Percentiles rank a stretch among this genome's conserved stretches.
phyloP scores from a whole-genome alignment of 805 yeast species.

The Sungouiozyma intestinalis region DNA sequence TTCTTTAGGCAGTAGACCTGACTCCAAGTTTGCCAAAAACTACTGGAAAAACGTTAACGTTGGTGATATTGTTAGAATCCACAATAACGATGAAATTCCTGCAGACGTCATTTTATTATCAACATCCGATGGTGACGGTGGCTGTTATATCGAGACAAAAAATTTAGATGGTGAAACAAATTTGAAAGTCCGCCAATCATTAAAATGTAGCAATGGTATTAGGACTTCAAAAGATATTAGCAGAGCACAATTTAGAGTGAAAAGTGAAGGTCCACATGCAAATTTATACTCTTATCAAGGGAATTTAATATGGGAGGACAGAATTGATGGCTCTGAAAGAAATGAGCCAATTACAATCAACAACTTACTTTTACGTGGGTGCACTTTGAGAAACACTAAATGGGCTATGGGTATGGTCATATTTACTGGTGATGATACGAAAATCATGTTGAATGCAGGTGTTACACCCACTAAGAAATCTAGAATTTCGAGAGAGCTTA shows the following conservation, averaged over 20 bases:
- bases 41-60: conserved; percentile 62
- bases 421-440: conserved; percentile 73
- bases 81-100: conserved; percentile 70
- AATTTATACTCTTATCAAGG: conserved; percentile 72
- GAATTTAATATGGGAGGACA: conserved; percentile 43
- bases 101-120: conserved; percentile 61
- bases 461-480: conserved; percentile 73
- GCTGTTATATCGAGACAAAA: conserved; percentile 71
- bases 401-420: conserved; percentile 74
- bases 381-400: conserved; percentile 67
- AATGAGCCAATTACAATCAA: conserved; percentile 64
- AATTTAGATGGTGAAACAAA: conserved; percentile 78
- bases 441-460: conserved; percentile 75
- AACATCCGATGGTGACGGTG: conserved; percentile 57
- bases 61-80: conserved; percentile 63
- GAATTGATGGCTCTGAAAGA: conserved; percentile 9
- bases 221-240: conserved; percentile 40
- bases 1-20: conserved; percentile 36
- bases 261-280: conserved; percentile 80
- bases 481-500: conserved; percentile 62
- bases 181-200: conserved; percentile 62
- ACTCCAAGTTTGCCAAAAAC: conserved; percentile 27
- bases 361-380: conserved; percentile 64
- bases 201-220: conserved; percentile 48
- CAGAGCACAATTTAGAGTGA: conserved; percentile 50